Evolutionary conservation across 148 eudicot genomes (phyloP).

Genomic region (Chenopodium quinoa): DNA sequence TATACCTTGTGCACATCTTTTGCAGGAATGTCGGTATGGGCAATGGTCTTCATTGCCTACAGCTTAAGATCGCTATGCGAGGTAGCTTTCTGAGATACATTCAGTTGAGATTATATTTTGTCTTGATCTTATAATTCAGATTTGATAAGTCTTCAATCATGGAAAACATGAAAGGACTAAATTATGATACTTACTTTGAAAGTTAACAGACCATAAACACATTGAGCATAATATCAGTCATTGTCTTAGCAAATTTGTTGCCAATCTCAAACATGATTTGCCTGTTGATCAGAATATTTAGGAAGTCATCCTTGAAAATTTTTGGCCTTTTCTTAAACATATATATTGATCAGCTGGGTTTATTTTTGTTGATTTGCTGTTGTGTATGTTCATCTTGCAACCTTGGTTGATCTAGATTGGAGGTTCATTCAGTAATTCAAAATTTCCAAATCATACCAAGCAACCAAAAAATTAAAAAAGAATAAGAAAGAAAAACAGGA

Average conservation of each 20-base stretch:
- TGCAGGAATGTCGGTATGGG: constrained; percentile 88
- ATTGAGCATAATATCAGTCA: neutral
- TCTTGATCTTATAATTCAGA: neutral
- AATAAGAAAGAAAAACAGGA: too few relatives aligned
- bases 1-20: constrained; percentile 7
- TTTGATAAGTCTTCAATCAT: neutral
- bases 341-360: too few relatives aligned
- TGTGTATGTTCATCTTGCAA: too few relatives aligned
- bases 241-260: neutral
- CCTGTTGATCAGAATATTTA: too few relatives aligned
- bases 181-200: too few relatives aligned
- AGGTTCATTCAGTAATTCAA: too few relatives aligned
- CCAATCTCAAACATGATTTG: neutral
- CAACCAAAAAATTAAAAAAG: too few relatives aligned
- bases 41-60: constrained; percentile 84
- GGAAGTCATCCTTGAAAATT: neutral
- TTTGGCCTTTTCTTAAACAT: neutral
- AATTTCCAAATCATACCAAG: too few relatives aligned
- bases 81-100: constrained; percentile 42
- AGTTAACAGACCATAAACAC: neutral
- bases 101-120: neutral
- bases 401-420: too few relatives aligned
- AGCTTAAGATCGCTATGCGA: constrained; percentile 92
- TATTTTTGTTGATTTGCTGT: too few relatives aligned
- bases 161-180: neutral